Evolutionary conservation across 2,329 filamentous ascomycete genomes (phyloP), one percentile per base, ranked within the genome.

Genomic region (Ophiostoma quercus): DNA sequence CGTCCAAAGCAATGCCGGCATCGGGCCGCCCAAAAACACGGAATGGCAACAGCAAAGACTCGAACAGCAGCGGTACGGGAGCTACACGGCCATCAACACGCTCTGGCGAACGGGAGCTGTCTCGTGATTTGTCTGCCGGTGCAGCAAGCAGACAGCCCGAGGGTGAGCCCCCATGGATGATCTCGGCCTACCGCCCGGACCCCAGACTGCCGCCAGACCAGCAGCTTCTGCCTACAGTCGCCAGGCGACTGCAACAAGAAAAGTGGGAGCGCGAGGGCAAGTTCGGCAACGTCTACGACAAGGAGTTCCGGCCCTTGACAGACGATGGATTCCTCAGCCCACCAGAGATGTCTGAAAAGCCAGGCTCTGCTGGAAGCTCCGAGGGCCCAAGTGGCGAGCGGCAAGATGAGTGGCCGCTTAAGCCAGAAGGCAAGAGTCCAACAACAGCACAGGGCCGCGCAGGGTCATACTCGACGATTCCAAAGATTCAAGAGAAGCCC

Each of bases 81-180:
- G 78, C 77, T 71, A 88, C 84, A 43, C 84, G 88, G 16, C 88
- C 89, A 25, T 81, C 83, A 2, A 91, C 89, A 0, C 83, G 88
- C 71, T 87, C 87, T 7, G 88, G 88, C 25, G 86, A 86, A 70
- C 75, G 88, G 32, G 86, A 86, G 69, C 74, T 85, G 73, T 71
- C 69, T 25, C 74, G 88, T 39, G 86, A 86, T 71, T 74, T 84
- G 72, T 74, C 71, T 75, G 66, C 70, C 2, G 73, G 74, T 77
- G 75, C 78, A 76, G 78, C 84, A 75, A 77, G 84, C 79, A 87
- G 92, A 76, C 87, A 89, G 60, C 94, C 94, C 0, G 95, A 98
- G 82, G 95, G 95, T 25, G 94, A 98, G 69, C 93, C 95, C 11
- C 95, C 95, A 68, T 99, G 95, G 95, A 87, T 98, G 80, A 87